These are phyloP conservation scores for Fereydounia khargensis DNA, from an alignment of 1,284 basidiomycete species.

Conservation along the genomic window DNA sequence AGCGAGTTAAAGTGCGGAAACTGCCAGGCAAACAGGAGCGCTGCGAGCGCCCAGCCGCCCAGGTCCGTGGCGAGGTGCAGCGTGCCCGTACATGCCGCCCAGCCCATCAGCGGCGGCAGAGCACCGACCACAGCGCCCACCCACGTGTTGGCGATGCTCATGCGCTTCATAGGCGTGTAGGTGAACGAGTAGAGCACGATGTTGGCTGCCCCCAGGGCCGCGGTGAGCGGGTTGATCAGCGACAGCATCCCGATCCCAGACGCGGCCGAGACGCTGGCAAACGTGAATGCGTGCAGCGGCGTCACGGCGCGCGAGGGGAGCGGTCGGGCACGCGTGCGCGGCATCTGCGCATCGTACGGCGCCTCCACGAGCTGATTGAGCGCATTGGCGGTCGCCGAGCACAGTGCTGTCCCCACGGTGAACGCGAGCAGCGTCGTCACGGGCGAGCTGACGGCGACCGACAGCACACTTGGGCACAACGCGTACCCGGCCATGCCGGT, in stretches of 20 bases:
- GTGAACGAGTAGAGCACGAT: slow-evolving; percentile 84
- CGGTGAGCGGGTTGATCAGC: slow-evolving; percentile 84
- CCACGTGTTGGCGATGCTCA: slow-evolving; percentile 88
- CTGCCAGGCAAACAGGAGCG: slow-evolving; percentile 85
- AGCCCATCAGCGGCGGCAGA: slow-evolving; percentile 94
- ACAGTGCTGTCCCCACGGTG: slow-evolving; percentile 83
- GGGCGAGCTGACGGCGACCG: slow-evolving; percentile 25
- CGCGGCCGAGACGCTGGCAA: slow-evolving; percentile 73
- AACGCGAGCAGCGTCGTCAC: slow-evolving; percentile 70
- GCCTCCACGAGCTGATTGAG: slow-evolving; percentile 93
- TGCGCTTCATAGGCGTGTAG: slow-evolving; percentile 94
- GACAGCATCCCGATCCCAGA: slow-evolving; percentile 76
- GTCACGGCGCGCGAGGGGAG: slow-evolving; percentile 81
- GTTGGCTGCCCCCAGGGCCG: slow-evolving; percentile 77
- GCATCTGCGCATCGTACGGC: slow-evolving; percentile 95
- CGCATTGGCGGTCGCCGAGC: slow-evolving; percentile 88
- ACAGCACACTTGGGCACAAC: slow-evolving; percentile 64
- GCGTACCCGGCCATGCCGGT: slow-evolving; percentile 92
- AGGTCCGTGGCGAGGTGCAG: slow-evolving; percentile 65
- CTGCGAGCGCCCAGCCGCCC: slow-evolving; percentile 47
- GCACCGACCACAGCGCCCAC: slow-evolving; percentile 88
- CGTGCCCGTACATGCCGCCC: slow-evolving; percentile 87
- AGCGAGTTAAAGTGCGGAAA: slow-evolving; percentile 97
- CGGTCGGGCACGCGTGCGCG: slow-evolving; percentile 81
- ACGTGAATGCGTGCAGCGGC: slow-evolving; percentile 78